Evolutionary conservation across 805 yeast species (phyloP).

Genomic region (Hanseniaspora occidentalis): DNA sequence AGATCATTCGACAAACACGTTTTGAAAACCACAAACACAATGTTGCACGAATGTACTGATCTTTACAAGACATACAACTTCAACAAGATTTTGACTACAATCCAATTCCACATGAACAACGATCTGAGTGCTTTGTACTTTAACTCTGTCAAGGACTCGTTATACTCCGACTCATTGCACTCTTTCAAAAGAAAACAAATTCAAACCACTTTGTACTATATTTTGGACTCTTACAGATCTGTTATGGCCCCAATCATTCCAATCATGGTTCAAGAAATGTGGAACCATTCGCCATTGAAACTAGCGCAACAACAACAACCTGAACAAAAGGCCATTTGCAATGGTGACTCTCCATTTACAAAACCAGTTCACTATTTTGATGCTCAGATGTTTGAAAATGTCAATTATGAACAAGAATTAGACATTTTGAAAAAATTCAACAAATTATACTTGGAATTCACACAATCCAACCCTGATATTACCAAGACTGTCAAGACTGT

Average conservation of each 20-base stretch:
- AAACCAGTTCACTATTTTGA: slow-evolving; percentile 4
- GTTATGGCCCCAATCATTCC: slow-evolving; percentile 76
- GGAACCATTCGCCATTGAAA: slow-evolving; percentile 43
- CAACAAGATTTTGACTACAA: slow-evolving; percentile 51
- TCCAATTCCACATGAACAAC: slow-evolving; percentile 62
- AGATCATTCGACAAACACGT: slow-evolving; percentile 48
- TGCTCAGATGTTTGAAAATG: slow-evolving; percentile 5
- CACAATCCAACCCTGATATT: slow-evolving; percentile 3
- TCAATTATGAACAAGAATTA: slow-evolving; percentile 11
- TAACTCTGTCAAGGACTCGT: slow-evolving; percentile 71
- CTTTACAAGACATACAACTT: slow-evolving; percentile 51
- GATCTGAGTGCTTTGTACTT: slow-evolving; percentile 76
- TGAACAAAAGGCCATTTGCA: slow-evolving; percentile 9
- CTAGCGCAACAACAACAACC: slow-evolving; percentile 12
- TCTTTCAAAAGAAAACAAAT: slow-evolving; percentile 23
- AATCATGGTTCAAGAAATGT: slow-evolving; percentile 73
- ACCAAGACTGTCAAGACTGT: slow-evolving; percentile 23
- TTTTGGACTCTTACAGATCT: slow-evolving; percentile 50
- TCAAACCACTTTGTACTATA: slow-evolving; percentile 53
- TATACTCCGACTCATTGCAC: slow-evolving; percentile 51
- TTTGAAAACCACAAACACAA: slow-evolving; percentile 37
- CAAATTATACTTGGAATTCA: slow-evolving; percentile 6
- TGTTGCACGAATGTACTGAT: slow-evolving; percentile 30
- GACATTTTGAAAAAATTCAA: slow-evolving; percentile 13
- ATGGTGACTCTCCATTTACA: slow-evolving; percentile 7